Percentiles rank a stretch among this genome's conserved stretches.
Conservation (phyloP, 1,139 yeast genomes). For the Hansenula lynferdii region DNA sequence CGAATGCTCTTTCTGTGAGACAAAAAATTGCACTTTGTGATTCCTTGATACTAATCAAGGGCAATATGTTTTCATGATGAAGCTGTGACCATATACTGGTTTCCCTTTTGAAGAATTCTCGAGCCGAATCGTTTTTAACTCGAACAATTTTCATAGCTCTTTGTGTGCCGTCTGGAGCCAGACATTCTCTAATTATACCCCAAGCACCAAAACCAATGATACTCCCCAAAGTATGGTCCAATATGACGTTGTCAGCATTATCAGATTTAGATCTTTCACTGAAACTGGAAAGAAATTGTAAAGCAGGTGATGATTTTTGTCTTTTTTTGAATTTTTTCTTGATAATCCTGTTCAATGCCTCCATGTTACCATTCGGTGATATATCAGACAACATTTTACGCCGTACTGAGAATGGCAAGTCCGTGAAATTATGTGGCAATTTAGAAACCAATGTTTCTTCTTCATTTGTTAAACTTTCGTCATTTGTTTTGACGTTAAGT, state of each 20-base stretch:
- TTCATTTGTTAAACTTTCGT: slow-evolving; percentile 9
- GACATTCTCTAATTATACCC: slow-evolving; percentile 83
- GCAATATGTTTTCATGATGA: slow-evolving; percentile 60
- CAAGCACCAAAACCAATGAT: slow-evolving; percentile 92
- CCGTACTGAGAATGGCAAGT: slow-evolving; percentile 66
- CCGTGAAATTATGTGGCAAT: slow-evolving; percentile 57
- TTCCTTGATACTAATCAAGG: slow-evolving; percentile 57
- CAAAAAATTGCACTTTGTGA: slow-evolving; percentile 65
- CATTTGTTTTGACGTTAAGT: background rate
- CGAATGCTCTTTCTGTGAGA: slow-evolving; percentile 63
- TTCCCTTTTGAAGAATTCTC: slow-evolving; percentile 61
- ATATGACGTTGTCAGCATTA: slow-evolving; percentile 47
- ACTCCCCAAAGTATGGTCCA: slow-evolving; percentile 63
- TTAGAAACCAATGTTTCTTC: slow-evolving; percentile 23
- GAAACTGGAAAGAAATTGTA: slow-evolving; percentile 22
- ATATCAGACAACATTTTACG: slow-evolving; percentile 50
- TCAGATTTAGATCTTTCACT: slow-evolving; percentile 14
- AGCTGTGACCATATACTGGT: slow-evolving; percentile 69
- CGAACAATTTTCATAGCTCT: slow-evolving; percentile 79
- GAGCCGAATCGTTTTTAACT: slow-evolving; percentile 38
- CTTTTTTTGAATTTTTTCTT: slow-evolving; percentile 24
- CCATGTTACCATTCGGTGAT: slow-evolving; percentile 48
- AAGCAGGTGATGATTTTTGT: slow-evolving; percentile 19
- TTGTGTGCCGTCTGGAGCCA: slow-evolving; percentile 33
- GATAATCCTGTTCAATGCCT: slow-evolving; percentile 26